Base-by-base conservation (phyloP, 371 early-diverging fungal genomes). In the Chytridium lagenaria region DNA sequence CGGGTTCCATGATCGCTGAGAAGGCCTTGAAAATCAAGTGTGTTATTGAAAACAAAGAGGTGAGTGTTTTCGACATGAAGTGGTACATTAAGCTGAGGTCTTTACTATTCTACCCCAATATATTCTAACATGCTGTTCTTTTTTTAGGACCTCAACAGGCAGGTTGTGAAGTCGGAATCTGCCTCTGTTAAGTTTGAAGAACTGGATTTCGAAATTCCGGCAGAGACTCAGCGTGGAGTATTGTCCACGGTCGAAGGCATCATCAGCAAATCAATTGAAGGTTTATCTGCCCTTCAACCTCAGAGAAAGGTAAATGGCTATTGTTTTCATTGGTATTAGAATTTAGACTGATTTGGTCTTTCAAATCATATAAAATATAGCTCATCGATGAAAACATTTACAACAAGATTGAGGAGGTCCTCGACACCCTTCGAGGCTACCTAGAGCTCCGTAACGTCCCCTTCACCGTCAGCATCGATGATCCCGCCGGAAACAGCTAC, bases 401-500 rank as follows among this genome's bases (percentile, higher is more conserved):
- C 80, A 86, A 87, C 70, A 87, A 92, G 74, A 93, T 97, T 68
- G 90, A 95, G 68, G 77, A 65, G 1, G 81, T 95, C 38, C 81
- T 96, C 61, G 82, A 81, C 30, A 90, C 84, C 50, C 84, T 97
- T 59, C 80, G 86, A 49, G 77, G 70, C 2, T 91, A 90, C 72
- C 76, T 84, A 44, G 86, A 80, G 79, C 26, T 36, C 26, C 61
- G 40, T 12, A 65, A 31, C 59, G n/a, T 52, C 16, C 84, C 85
- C 0, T 95, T 95, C 78, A 93, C 92, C 0, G 61, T 97, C 68
- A 81, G 83, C 15, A 78, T 97, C 50, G 94, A 95, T 78, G 98
- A 97, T 78, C 94, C 96, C 28, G 86, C 94, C 33, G 98, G 98
- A 50, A 97, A 97, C 87, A 92, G 92, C 36, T 97, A 93, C 72